Percentiles rank a stretch among this genome's conserved stretches.
Conservation (phyloP, 2,329 filamentous ascomycete genomes). For the Botrytis fabae region DNA sequence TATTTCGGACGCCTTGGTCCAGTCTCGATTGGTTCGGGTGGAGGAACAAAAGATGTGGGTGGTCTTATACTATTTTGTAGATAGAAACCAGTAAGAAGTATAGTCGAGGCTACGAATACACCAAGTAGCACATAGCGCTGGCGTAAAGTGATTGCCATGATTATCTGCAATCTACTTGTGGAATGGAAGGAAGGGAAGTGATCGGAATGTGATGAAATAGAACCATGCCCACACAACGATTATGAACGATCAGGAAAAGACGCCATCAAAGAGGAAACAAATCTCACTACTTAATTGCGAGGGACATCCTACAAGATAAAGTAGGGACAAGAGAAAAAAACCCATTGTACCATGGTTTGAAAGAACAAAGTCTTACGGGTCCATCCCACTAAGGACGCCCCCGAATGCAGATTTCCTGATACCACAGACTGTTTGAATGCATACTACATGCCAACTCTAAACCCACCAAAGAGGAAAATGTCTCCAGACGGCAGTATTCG, state of each 20-base stretch:
- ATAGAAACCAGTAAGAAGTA: constrained; percentile 6
- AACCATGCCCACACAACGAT: background rate
- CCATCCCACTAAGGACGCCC: background rate
- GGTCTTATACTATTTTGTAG: background rate
- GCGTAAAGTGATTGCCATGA: constrained; percentile 1
- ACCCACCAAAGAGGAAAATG: background rate
- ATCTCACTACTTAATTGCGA: background rate
- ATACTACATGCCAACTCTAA: background rate
- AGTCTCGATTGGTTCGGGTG: background rate
- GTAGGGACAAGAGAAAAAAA: background rate
- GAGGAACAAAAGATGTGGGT: background rate
- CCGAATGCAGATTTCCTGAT: background rate
- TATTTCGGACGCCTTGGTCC: constrained; percentile 25
- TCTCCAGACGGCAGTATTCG: background rate
- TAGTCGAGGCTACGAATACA: background rate
- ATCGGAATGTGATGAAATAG: constrained; percentile 5
- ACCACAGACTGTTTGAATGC: constrained; percentile 1
- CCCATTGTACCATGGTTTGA: background rate
- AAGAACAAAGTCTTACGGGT: constrained; percentile 8
- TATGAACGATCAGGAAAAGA: background rate
- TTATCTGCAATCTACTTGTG: constrained; percentile 5
- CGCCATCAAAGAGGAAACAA: background rate
- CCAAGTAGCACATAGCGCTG: constrained; percentile 14
- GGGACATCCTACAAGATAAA: background rate
- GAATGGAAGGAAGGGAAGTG: background rate